Conservation (phyloP, 2,329 filamentous ascomycete genomes). For the Raffaelea albimanens region DNA sequence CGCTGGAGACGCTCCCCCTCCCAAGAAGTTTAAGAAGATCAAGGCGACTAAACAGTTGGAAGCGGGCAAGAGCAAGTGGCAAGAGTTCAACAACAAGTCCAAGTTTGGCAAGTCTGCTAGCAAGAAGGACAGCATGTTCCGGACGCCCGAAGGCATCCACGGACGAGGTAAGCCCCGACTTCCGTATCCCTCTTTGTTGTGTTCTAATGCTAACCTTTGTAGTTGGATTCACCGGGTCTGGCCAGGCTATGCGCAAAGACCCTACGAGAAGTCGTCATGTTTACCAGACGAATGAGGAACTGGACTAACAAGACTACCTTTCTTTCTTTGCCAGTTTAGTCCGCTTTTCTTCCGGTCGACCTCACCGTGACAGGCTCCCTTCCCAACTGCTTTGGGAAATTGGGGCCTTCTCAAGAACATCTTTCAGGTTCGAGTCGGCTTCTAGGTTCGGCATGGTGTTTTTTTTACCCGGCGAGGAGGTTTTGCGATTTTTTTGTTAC, state of each 20-base stretch:
- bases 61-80: slow-evolving; percentile 86
- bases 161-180: slow-evolving; percentile 60
- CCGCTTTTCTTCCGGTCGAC: no score
- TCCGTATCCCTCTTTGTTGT: not conserved
- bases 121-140: slow-evolving; percentile 96
- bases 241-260: slow-evolving; percentile 93
- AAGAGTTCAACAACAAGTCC: slow-evolving; percentile 76
- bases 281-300: slow-evolving; percentile 68
- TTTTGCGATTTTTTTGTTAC: no score
- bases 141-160: slow-evolving; percentile 76
- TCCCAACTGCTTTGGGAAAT: no score
- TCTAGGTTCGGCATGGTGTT: no score
- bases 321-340: no score
- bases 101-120: slow-evolving; percentile 53
- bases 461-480: no score
- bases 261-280: slow-evolving; percentile 72
- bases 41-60: slow-evolving; percentile 88
- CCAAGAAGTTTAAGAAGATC: slow-evolving; percentile 78
- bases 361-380: no score
- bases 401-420: no score
- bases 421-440: no score
- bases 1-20: slow-evolving; percentile 61
- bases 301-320: slow-evolving; percentile 55
- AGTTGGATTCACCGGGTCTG: slow-evolving; percentile 96
- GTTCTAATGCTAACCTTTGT: slow-evolving; percentile 17